Evolutionary conservation across 2,329 filamentous ascomycete species (phyloP), one percentile per base, ranked within the genome.

Genomic region (Huntiella abstrusa): DNA sequence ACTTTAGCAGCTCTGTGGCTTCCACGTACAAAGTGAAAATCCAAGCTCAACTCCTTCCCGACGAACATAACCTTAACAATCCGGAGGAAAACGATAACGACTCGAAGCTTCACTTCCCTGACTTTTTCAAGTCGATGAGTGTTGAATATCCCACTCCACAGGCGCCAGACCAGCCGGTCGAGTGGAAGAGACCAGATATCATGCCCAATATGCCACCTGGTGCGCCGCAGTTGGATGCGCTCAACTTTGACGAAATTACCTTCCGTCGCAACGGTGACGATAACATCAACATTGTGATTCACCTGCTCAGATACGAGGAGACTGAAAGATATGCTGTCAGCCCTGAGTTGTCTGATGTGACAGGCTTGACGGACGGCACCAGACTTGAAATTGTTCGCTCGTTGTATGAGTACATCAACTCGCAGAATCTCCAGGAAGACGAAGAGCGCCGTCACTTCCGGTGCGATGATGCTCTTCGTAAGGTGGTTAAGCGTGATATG

Each of bases 201-300:
- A 64, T 67, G 52, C 60, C 70, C 1, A 71, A 70, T 45, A 56
- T 60, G 12, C 64, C 67, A 52, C 60, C 70, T 1, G 71, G 70
- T 45, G 57, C 60, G 7, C 55, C 69, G n/a, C 70, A 78, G 5
- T 68, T 77, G 32, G 75, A 76, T 32, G 73, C 77, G n/a, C 32
- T 47, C 39, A 84, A 92, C 56, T 94, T 96, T 56, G 91, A 95
- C 62, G 81, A 83, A 58, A 67, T 98, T 39, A 81, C 86, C 38
- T 96, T 98, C 59, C 85, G 92, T 66, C 76, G 91, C 46, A 84
- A 81, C 55, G 81, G 85, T 33, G 91, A 98, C 58, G 86, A 95
- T 60, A 95, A 93, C 55, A 70, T 83, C 54, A 94, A 95, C 58
- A 77, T 94, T 54, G 87, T 77, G 8, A 81, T 98, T 63, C 93